Evolutionary conservation across 192 early-diverging fungal genomes (phyloP).

Genomic region (Coemansia javaensis): DNA sequence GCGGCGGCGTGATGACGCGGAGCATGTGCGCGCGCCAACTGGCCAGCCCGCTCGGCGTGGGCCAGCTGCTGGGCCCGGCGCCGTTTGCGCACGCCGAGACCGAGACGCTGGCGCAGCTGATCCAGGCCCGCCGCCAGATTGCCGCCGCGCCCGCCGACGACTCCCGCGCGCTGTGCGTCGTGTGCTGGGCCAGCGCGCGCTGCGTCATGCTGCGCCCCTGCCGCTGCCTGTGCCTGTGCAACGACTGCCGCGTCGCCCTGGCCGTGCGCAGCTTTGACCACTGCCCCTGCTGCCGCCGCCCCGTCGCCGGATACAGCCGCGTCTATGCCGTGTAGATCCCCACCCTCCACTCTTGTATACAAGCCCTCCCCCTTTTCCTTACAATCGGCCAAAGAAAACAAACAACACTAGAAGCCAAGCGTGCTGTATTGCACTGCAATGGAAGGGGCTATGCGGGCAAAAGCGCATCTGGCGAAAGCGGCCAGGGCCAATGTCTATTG

Average conservation of each 20-base stretch:
- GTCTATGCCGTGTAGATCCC: conserved; percentile 34
- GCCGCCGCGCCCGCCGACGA: conserved; percentile 6
- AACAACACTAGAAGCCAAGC: too few relatives aligned
- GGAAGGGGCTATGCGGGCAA: too few relatives aligned
- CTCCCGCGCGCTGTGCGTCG: conserved; percentile 25
- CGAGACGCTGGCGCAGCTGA: conserved; percentile 34
- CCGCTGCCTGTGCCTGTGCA: conserved; percentile 46
- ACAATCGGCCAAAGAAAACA: too few relatives aligned
- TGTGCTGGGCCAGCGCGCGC: conserved; percentile 39
- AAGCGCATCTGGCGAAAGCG: too few relatives aligned
- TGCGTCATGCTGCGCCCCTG: conserved; percentile 48
- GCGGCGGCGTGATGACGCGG: conserved; percentile 24
- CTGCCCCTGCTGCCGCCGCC: conserved; percentile 44
- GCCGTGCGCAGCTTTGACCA: conserved; percentile 43
- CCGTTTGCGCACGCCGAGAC: conserved; percentile 27
- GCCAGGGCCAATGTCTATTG: too few relatives aligned
- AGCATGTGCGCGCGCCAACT: conserved; percentile 27
- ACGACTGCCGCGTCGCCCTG: conserved; percentile 40
- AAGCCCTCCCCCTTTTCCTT: not conserved
- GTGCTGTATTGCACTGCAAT: too few relatives aligned
- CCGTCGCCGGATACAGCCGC: conserved; percentile 40
- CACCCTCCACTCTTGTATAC: too few relatives aligned
- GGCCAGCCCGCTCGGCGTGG: too few relatives aligned
- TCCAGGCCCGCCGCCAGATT: conserved; percentile 27
- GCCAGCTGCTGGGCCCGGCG: conserved; percentile 6